These are phyloP conservation scores for Cnidoscolus chayamansa DNA, from an alignment of 441 rosid species.

Conservation along the genomic window DNA sequence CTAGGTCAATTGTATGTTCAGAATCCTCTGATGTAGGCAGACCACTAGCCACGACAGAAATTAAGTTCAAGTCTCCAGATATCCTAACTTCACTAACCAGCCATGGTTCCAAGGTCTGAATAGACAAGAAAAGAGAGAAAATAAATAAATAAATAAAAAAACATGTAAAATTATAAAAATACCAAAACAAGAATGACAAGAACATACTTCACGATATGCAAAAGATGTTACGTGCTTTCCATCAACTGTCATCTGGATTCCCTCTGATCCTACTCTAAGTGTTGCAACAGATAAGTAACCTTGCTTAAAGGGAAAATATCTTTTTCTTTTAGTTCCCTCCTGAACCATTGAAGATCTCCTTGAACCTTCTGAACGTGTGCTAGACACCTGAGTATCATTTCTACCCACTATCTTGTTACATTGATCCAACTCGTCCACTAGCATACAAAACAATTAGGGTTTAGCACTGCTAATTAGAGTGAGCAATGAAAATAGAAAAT, in stretches of 20 bases:
- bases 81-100: slow-evolving; percentile 51
- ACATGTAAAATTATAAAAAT: slow-evolving; percentile 15
- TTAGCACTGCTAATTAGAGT: slow-evolving; percentile 15
- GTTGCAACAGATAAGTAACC: slow-evolving; percentile 77
- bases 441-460: slow-evolving; percentile 20
- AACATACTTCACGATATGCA: slow-evolving; percentile 34
- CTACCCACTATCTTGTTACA: slow-evolving; percentile 82
- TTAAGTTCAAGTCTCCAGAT: slow-evolving; percentile 49
- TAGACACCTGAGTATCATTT: slow-evolving; percentile 39
- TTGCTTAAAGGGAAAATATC: slow-evolving; percentile 59
- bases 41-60: slow-evolving; percentile 49
- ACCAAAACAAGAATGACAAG: slow-evolving; percentile 18
- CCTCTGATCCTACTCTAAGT: slow-evolving; percentile 78
- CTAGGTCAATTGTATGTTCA: slow-evolving; percentile 53
- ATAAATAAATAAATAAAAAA: slow-evolving; percentile 10
- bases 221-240: slow-evolving; percentile 59
- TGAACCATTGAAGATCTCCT: slow-evolving; percentile 33
- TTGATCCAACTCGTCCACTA: slow-evolving; percentile 87
- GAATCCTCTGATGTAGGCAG: slow-evolving; percentile 55
- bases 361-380: slow-evolving; percentile 44
- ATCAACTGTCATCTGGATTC: slow-evolving; percentile 80
- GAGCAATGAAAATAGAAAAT: neutral
- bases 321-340: slow-evolving; percentile 49
- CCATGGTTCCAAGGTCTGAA: slow-evolving; percentile 66
- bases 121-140: slow-evolving; percentile 4